phyloP scores from a whole-genome alignment of 352 stramenopile genomes.

The Phytophthora niederhauseri region DNA sequence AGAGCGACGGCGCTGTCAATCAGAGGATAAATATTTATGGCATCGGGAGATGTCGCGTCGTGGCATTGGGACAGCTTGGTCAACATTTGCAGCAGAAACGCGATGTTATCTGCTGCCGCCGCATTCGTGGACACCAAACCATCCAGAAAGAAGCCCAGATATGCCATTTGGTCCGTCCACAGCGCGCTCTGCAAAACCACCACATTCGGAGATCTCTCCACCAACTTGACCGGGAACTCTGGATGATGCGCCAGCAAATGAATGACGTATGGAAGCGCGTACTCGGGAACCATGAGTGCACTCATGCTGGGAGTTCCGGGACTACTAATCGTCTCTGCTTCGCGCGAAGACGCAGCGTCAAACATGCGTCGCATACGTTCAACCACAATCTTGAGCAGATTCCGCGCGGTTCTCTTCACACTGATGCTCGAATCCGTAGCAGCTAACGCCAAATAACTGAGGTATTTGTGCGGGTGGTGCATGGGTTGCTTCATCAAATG shows the following conservation, averaged over 20 bases:
- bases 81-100: conserved; percentile 86
- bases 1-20: conserved; percentile 59
- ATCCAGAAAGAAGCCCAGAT: conserved; percentile 78
- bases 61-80: conserved; percentile 78
- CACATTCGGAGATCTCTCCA: conserved; percentile 35
- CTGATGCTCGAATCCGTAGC: conserved; percentile 52
- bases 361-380: conserved; percentile 83
- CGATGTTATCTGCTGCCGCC: conserved; percentile 78
- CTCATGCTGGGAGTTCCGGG: conserved; percentile 15
- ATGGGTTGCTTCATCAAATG: conserved; percentile 71
- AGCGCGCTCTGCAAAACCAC: conserved; percentile 39
- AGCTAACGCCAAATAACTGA: conserved; percentile 76
- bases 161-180: conserved; percentile 67
- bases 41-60: conserved; percentile 50
- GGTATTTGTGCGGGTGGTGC: conserved; percentile 79
- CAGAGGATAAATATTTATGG: conserved; percentile 63
- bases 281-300: conserved; percentile 86
- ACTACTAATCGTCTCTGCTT: conserved; percentile 22
- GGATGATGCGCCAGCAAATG: conserved; percentile 85
- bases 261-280: conserved; percentile 79
- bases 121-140: conserved; percentile 60
- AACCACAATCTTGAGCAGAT: conserved; percentile 57
- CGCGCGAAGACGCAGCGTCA: conserved; percentile 48
- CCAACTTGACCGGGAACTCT: conserved; percentile 56
- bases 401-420: conserved; percentile 65